A percentile compares a stretch with the other conserved stretches of the same genome.
Conservation (phyloP, 495 filamentous ascomycete species). For the Hypoxylon subgilvum region DNA sequence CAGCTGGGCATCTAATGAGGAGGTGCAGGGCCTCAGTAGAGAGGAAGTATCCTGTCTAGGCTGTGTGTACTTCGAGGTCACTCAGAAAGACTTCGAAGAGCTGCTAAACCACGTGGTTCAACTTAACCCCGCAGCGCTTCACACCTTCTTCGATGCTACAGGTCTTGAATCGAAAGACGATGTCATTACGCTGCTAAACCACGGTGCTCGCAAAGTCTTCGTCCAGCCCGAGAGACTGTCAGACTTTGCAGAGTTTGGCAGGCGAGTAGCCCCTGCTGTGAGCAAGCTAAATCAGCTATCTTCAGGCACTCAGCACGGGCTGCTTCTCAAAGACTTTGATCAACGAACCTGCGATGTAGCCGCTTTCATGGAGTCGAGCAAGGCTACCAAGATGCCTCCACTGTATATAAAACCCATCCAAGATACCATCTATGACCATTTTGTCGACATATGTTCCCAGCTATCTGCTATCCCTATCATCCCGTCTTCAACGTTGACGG, state of each 20-base stretch:
- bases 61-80: constrained; percentile 72
- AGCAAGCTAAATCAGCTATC: constrained; percentile 39
- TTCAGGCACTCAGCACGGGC: constrained; percentile 46
- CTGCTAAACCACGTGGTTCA: constrained; percentile 70
- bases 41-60: constrained; percentile 81
- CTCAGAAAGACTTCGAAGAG: constrained; percentile 60
- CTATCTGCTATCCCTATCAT: constrained; percentile 76
- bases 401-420: constrained; percentile 54
- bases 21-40: constrained; percentile 60
- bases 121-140: constrained; percentile 65
- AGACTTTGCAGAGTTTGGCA: constrained; percentile 51
- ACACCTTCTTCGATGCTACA: constrained; percentile 78
- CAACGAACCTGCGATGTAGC: constrained; percentile 45
- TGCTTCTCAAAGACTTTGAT: constrained; percentile 56
- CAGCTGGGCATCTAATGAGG: constrained; percentile 52
- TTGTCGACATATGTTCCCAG: constrained; percentile 59
- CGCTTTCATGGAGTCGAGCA: constrained; percentile 53
- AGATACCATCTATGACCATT: constrained; percentile 55
- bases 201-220: constrained; percentile 87
- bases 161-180: constrained; percentile 70
- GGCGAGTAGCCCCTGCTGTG: constrained; percentile 51
- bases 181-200: constrained; percentile 78
- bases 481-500: constrained; percentile 70
- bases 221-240: constrained; percentile 68
- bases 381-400: constrained; percentile 51